phyloP scores from a whole-genome alignment of 192 early-diverging fungal genomes.

The Chytriomyces hyalinus region DNA sequence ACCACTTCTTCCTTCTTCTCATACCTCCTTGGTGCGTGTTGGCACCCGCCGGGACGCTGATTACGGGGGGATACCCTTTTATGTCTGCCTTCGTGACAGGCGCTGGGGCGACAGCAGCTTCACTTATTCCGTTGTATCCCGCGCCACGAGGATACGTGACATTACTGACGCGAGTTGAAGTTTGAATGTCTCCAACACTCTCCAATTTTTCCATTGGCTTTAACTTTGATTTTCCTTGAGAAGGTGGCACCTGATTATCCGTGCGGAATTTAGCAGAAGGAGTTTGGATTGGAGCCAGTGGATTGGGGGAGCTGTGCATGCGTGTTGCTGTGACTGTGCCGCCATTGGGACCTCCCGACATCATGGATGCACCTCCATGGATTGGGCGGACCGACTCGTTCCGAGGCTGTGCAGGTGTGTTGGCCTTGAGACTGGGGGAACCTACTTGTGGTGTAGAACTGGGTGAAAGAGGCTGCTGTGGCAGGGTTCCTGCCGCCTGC shows the following conservation, averaged over 20 bases:
- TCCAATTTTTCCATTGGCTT: background rate
- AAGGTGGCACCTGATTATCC: background rate
- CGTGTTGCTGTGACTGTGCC: constrained; percentile 8
- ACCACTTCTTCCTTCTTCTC: constrained; percentile 14
- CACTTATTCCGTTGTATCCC: background rate
- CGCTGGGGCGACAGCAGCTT: background rate
- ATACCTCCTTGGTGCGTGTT: constrained; percentile 19
- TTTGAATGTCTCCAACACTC: background rate
- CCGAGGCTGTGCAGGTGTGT: background rate
- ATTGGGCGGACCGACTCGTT: constrained; percentile 24
- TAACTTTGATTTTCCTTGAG: background rate
- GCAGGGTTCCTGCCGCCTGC: background rate
- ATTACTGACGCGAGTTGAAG: background rate
- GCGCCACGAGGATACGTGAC: constrained; percentile 10
- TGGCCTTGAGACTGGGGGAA: constrained; percentile 4
- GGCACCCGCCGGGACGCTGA: background rate
- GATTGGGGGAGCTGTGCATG: background rate
- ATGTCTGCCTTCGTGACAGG: background rate
- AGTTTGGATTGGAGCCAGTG: background rate
- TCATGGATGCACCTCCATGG: constrained; percentile 11
- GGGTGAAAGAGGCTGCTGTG: background rate
- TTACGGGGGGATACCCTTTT: background rate
- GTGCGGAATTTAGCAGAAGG: background rate
- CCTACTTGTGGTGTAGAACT: background rate
- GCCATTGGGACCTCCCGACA: background rate